phyloP scores from a whole-genome alignment of 768 basidiomycete genomes.

The Sarcomyxa edulis region DNA sequence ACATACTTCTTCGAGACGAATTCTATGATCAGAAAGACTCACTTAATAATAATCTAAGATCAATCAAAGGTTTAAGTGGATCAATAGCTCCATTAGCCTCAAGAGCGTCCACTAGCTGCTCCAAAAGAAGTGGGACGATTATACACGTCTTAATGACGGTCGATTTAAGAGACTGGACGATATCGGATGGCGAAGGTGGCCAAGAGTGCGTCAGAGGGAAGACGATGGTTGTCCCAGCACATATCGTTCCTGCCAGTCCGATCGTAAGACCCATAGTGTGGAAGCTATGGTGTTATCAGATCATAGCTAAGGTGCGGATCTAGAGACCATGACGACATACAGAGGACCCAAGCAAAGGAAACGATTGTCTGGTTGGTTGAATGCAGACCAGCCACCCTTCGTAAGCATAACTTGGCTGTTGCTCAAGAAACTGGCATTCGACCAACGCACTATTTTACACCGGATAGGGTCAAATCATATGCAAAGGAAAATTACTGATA shows the following conservation, averaged over 20 bases:
- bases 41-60: conserved; percentile 7
- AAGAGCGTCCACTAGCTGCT: conserved; percentile 5
- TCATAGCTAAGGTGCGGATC: too few relatives aligned
- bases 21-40: not conserved
- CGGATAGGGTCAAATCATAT: not conserved
- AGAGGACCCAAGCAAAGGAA: conserved; percentile 11
- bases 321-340: too few relatives aligned
- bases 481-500: not conserved
- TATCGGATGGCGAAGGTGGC: conserved; percentile 11
- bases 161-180: conserved; percentile 6
- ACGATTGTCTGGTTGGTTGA: conserved; percentile 9
- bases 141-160: conserved; percentile 6
- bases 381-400: conserved; percentile 10
- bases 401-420: conserved; percentile 10
- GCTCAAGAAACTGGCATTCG: conserved; percentile 7
- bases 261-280: conserved; percentile 10
- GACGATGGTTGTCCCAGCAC: conserved; percentile 9
- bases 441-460: conserved; percentile 6
- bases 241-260: conserved; percentile 8
- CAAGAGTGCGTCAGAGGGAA: conserved; percentile 9
- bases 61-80: conserved; percentile 1
- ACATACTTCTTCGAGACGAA: not conserved
- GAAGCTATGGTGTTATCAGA: conserved; percentile 6
- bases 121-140: conserved; percentile 8
- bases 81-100: conserved; percentile 2